Evolutionary conservation across 148 eudicot species (phyloP).

Genomic region (Fallopia convolvulus): DNA sequence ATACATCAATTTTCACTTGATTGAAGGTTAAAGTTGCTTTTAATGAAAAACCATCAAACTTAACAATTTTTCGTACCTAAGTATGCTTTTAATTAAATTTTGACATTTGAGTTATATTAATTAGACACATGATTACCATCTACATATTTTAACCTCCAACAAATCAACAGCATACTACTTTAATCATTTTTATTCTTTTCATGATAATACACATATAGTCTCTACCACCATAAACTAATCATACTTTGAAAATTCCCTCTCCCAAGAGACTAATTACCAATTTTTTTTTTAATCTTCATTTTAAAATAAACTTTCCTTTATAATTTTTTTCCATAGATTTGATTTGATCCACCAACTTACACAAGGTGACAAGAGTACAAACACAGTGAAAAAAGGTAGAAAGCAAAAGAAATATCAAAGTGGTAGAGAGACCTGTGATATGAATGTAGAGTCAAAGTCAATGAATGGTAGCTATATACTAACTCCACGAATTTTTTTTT

Average conservation of each 20-base stretch:
- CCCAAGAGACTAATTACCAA: neutral
- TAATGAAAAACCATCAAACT: conserved; percentile 1
- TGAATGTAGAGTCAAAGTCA: conserved; percentile 7
- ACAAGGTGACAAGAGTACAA: conserved; percentile 6
- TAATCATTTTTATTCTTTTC: conserved; percentile 9
- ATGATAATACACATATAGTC: conserved; percentile 12
- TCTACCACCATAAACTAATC: conserved; percentile 8
- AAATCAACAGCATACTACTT: neutral
- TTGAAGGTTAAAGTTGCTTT: conserved; percentile 4
- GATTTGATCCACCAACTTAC: conserved; percentile 9
- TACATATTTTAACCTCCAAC: conserved; percentile 5
- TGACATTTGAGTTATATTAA: neutral
- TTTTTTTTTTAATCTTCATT: neutral
- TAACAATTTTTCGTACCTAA: neutral
- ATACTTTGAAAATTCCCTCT: conserved; percentile 9
- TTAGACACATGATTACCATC: neutral
- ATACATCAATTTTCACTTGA: conserved; percentile 6
- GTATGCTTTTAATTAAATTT: neutral
- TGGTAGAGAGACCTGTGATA: neutral
- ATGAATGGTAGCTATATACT: neutral
- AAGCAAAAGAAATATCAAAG: conserved; percentile 2
- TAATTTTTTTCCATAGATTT: neutral
- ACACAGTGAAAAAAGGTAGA: conserved; percentile 6
- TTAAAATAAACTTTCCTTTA: neutral
- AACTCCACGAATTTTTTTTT: neutral